These are phyloP conservation scores for Mortierella sp. DNA, from an alignment of 371 early-diverging fungal genomes.

Conservation along the genomic window DNA sequence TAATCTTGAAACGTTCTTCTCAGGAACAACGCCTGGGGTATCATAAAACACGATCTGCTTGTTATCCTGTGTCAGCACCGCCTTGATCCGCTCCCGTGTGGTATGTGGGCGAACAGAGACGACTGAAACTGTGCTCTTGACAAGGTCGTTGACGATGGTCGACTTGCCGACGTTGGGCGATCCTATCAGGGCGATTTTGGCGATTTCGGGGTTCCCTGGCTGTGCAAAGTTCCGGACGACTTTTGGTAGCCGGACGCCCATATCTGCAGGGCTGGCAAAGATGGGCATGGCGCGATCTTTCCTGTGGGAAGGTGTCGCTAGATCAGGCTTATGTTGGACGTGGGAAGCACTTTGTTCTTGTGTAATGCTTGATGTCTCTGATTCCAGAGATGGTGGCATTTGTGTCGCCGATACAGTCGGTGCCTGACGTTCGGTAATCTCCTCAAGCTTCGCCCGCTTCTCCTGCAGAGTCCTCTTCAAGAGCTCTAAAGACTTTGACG, in stretches of 20 bases:
- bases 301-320: not conserved
- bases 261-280: slow-evolving; percentile 50
- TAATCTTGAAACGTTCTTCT: slow-evolving; percentile 64
- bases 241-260: slow-evolving; percentile 56
- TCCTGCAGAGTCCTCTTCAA: slow-evolving; percentile 28
- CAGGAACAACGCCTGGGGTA: slow-evolving; percentile 66
- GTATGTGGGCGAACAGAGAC: slow-evolving; percentile 85
- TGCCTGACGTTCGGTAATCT: slow-evolving; percentile 27
- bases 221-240: slow-evolving; percentile 64
- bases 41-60: slow-evolving; percentile 57
- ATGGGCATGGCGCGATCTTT: slow-evolving; percentile 35
- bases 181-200: slow-evolving; percentile 79
- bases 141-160: slow-evolving; percentile 79
- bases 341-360: not conserved
- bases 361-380: slow-evolving; percentile 6
- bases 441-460: slow-evolving; percentile 34
- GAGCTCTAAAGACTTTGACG: slow-evolving; percentile 36
- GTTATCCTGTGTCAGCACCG: slow-evolving; percentile 67
- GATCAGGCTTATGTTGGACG: not conserved
- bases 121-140: slow-evolving; percentile 72
- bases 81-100: slow-evolving; percentile 73
- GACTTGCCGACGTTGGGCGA: slow-evolving; percentile 89
- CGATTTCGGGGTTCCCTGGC: slow-evolving; percentile 72
- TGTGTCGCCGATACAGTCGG: not conserved
- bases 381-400: not conserved